Conservation (phyloP, 345 rosid genomes). For the Eucalyptus grandis region DNA sequence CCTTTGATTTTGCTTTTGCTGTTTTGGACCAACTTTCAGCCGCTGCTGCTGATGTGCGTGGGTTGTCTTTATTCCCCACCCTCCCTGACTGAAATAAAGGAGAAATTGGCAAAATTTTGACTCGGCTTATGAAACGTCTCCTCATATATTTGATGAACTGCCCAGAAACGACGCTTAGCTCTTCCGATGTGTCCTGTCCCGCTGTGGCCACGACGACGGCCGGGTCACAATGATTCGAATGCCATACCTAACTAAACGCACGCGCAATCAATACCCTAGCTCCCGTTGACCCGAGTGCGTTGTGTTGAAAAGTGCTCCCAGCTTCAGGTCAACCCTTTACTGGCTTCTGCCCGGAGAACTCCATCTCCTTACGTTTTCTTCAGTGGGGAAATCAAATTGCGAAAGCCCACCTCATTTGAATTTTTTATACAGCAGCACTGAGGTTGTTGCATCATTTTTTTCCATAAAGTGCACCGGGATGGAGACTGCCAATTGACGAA, state of each 20-base stretch:
- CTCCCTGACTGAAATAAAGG: background rate
- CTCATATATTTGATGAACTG: background rate
- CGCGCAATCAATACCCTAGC: background rate
- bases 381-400: background rate
- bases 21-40: background rate
- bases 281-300: background rate
- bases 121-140: background rate
- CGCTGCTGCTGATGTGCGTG: background rate
- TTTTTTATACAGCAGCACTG: background rate
- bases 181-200: background rate
- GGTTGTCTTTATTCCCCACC: background rate
- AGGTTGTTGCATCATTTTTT: background rate
- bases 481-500: background rate
- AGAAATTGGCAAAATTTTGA: background rate
- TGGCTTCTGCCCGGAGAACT: background rate
- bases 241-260: background rate
- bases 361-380: background rate
- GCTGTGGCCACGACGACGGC: background rate
- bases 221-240: background rate
- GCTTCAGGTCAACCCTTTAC: background rate
- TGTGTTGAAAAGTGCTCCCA: background rate
- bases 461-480: background rate
- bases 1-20: background rate
- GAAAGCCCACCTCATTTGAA: background rate
- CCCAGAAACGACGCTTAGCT: background rate